Conservation (phyloP, 129 eudicot genomes). For the Flaveria bidentis region DNA sequence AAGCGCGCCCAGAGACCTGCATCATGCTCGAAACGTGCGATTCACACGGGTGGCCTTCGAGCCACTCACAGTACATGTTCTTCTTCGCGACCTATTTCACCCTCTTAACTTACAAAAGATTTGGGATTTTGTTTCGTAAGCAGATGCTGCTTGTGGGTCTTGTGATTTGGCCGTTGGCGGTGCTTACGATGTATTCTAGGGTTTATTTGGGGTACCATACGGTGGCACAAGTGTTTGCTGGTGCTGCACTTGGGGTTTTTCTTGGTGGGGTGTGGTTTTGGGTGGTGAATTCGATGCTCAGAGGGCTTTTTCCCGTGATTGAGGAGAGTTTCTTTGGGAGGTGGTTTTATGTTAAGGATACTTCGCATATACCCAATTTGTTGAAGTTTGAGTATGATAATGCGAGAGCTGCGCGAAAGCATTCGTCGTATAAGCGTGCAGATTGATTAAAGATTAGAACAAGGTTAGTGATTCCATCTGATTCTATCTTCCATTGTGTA, state of each 20-base stretch:
- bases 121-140: slow-evolving; percentile 46
- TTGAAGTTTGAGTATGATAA: slow-evolving; percentile 90
- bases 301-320: slow-evolving; percentile 52
- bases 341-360: slow-evolving; percentile 70
- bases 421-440: slow-evolving; percentile 56
- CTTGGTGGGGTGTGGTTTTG: slow-evolving; percentile 74
- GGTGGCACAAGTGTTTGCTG: slow-evolving; percentile 81
- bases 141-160: slow-evolving; percentile 45
- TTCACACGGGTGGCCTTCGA: slow-evolving; percentile 96
- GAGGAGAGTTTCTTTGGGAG: slow-evolving; percentile 83
- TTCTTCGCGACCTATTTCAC: slow-evolving; percentile 73
- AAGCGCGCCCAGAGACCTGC: slow-evolving; percentile 85
- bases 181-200: slow-evolving; percentile 75
- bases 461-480: slow-evolving; percentile 20
- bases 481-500: neutral
- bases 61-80: slow-evolving; percentile 90
- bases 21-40: slow-evolving; percentile 74
- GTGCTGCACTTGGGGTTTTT: slow-evolving; percentile 63
- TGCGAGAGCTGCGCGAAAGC: slow-evolving; percentile 74
- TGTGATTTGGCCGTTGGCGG: slow-evolving; percentile 70
- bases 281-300: slow-evolving; percentile 59
- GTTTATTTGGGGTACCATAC: slow-evolving; percentile 95
- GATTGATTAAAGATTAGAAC: slow-evolving; percentile 35
- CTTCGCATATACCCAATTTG: slow-evolving; percentile 76
- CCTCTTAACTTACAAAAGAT: slow-evolving; percentile 42